These are phyloP conservation scores for Rhododendron henanense DNA, from an alignment of 148 eudicot genomes.

Conservation along the genomic window DNA sequence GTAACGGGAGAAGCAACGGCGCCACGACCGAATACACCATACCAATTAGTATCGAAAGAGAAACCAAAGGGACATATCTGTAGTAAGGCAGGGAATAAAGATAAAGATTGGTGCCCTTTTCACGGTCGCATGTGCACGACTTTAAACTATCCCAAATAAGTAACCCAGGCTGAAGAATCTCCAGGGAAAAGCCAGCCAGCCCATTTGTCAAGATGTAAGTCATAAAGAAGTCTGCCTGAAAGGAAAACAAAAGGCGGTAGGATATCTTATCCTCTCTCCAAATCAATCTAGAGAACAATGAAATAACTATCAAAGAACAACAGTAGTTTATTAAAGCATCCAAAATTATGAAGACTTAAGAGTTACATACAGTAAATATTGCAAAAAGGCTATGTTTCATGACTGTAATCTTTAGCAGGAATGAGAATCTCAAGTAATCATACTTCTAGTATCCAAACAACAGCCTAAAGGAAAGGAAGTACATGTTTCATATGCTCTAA, in stretches of 20 bases:
- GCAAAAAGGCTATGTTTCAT: background rate
- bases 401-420: background rate
- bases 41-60: constrained; percentile 69
- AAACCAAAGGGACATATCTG: constrained; percentile 65
- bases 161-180: constrained; percentile 80
- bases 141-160: constrained; percentile 58
- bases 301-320: background rate
- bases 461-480: background rate
- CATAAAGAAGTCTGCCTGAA: constrained; percentile 91
- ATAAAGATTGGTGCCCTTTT: constrained; percentile 59
- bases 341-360: background rate
- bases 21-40: constrained; percentile 83
- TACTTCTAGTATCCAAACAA: background rate
- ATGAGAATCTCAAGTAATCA: background rate
- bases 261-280: background rate
- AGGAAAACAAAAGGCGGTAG: constrained; percentile 1
- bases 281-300: background rate
- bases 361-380: background rate
- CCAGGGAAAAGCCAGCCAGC: constrained; percentile 81
- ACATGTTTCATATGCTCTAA: background rate
- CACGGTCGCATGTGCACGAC: constrained; percentile 51
- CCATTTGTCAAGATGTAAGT: constrained; percentile 91
- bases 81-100: constrained; percentile 71
- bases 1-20: constrained; percentile 85
- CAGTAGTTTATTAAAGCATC: background rate